A percentile compares a stretch with the other conserved stretches of the same genome.
Conservation (phyloP, 306 rosid genomes). For the Quercus agrifolia region DNA sequence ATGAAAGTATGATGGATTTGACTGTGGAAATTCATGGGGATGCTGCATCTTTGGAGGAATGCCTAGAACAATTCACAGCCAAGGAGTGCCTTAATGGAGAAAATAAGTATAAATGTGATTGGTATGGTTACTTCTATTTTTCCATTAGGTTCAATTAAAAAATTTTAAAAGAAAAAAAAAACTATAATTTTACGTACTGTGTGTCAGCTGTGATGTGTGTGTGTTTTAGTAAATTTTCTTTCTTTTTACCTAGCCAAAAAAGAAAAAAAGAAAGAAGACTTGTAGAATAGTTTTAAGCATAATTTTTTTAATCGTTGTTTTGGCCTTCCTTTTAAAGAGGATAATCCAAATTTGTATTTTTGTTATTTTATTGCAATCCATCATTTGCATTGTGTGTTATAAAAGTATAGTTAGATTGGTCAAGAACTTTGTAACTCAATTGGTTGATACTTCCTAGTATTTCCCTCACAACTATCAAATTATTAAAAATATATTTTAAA, state of each 20-base stretch:
- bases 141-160: background rate
- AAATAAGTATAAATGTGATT: slow-evolving; percentile 94
- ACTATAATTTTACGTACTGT: background rate
- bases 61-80: slow-evolving; percentile 87
- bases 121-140: slow-evolving; percentile 52
- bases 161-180: background rate
- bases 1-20: slow-evolving; percentile 97
- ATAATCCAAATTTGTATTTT: background rate
- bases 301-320: background rate
- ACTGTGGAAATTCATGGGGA: slow-evolving; percentile 98
- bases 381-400: background rate
- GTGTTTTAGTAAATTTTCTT: background rate
- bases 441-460: no score
- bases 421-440: no score
- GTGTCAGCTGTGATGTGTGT: background rate
- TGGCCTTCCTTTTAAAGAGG: background rate
- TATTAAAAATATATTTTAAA: no score
- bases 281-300: background rate
- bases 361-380: background rate
- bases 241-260: background rate
- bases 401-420: background rate
- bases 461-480: no score
- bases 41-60: slow-evolving; percentile 88
- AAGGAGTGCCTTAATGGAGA: slow-evolving; percentile 90
- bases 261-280: no score